Percentiles rank a stretch among this genome's conserved stretches.
phyloP scores from a whole-genome alignment of 176 grass and related monocot species.

The Secale cereale region DNA sequence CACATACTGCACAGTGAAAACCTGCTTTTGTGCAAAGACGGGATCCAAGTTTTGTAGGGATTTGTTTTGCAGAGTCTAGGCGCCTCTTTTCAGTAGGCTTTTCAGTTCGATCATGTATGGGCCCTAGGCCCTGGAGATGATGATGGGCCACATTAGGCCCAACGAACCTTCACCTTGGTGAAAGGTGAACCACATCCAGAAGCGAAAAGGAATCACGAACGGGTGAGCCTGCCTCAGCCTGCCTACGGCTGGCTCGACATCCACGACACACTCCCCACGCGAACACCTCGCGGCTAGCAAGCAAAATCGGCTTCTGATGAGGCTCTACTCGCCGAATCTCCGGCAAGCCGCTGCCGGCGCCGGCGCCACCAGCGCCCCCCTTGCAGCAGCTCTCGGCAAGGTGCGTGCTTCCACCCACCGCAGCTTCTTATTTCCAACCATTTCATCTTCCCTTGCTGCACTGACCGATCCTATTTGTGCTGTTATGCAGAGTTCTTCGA shows the following conservation, averaged over 20 bases:
- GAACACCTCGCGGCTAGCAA: background rate
- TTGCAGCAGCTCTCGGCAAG: conserved; percentile 18
- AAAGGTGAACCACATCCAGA: conserved; percentile 2
- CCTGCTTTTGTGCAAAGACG: background rate
- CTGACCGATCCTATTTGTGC: background rate
- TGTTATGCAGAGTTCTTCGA: conserved; percentile 15
- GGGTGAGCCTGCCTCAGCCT: conserved; percentile 22
- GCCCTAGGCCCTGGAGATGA: background rate
- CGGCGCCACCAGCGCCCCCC: background rate
- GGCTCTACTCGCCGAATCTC: conserved; percentile 28
- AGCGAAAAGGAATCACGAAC: background rate
- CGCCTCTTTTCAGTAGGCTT: background rate
- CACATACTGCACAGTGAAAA: background rate
- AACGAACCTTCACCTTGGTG: background rate
- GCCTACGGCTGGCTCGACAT: background rate
- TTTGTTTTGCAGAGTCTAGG: background rate
- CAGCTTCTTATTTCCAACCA: background rate
- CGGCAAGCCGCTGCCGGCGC: conserved; percentile 27
- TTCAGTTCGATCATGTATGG: background rate
- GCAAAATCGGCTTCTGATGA: conserved; percentile 32
- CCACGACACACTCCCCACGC: background rate
- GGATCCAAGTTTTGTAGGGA: background rate
- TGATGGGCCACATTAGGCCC: background rate
- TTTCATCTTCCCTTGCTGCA: background rate
- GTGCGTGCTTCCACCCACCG: background rate